Evolutionary conservation across 2,329 filamentous ascomycete genomes (phyloP).

Genomic region (Domatiomyces globalis): DNA sequence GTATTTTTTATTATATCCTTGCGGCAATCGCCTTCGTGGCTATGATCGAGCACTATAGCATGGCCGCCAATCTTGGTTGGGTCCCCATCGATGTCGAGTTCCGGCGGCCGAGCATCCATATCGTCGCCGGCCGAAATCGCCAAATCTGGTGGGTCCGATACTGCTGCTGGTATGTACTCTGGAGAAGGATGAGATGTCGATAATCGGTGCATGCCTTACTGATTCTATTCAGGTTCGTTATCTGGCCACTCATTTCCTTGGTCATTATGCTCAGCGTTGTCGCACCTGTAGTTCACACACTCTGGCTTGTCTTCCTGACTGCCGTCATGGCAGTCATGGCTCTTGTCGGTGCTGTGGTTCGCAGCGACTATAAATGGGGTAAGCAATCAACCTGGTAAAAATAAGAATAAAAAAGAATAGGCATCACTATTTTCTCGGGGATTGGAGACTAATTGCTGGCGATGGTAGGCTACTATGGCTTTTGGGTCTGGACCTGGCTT

Average conservation of each 20-base stretch:
- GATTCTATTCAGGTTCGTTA: too few relatives aligned
- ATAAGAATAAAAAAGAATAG: too few relatives aligned
- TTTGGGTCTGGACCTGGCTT: constrained; percentile 41
- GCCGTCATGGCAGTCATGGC: constrained; percentile 54
- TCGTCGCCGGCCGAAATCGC: constrained; percentile 39
- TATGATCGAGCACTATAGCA: constrained; percentile 50
- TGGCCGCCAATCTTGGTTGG: constrained; percentile 53
- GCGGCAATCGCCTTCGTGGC: constrained; percentile 17
- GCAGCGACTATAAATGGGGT: constrained; percentile 44
- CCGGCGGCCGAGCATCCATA: constrained; percentile 28
- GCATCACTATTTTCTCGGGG: too few relatives aligned
- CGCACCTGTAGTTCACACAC: constrained; percentile 49
- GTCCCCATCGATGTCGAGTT: constrained; percentile 51
- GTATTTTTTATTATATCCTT: constrained; percentile 17
- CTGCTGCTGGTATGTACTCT: constrained; percentile 54
- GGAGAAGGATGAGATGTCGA: too few relatives aligned
- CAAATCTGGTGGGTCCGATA: constrained; percentile 55
- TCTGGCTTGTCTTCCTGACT: constrained; percentile 49
- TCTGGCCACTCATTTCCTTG: constrained; percentile 49
- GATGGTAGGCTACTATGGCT: constrained; percentile 50
- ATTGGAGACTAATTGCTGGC: too few relatives aligned
- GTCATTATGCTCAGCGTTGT: constrained; percentile 51
- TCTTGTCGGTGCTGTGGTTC: constrained; percentile 50
- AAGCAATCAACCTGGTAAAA: too few relatives aligned
- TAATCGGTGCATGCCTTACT: too few relatives aligned